Evolutionary conservation across 2,329 filamentous ascomycete species (phyloP).

Genomic region (Fusarium sp.): DNA sequence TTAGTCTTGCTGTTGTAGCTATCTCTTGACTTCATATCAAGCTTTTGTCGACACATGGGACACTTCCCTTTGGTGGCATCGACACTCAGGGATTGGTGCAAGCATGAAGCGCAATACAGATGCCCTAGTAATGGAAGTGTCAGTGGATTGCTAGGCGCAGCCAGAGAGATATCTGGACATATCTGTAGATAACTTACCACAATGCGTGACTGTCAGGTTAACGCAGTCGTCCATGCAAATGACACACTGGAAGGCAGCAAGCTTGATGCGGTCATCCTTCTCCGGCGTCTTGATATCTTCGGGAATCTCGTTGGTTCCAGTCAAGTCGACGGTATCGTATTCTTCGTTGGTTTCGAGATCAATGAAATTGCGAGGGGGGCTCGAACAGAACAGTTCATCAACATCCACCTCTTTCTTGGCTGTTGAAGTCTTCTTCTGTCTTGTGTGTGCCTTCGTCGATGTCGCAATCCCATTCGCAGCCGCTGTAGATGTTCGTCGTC

Average conservation of each 20-base stretch:
- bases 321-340: conserved; percentile 51
- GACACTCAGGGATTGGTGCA: conserved; percentile 69
- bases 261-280: conserved; percentile 61
- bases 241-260: conserved; percentile 70
- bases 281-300: conserved; percentile 57
- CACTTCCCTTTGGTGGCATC: conserved; percentile 67
- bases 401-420: conserved; percentile 34
- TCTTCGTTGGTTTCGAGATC: conserved; percentile 35
- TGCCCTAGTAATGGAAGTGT: conserved; percentile 61
- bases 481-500: conserved; percentile 39
- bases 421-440: conserved; percentile 10
- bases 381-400: conserved; percentile 47
- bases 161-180: background rate
- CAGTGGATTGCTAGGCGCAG: conserved; percentile 10
- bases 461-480: conserved; percentile 12
- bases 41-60: conserved; percentile 71
- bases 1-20: conserved; percentile 59
- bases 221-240: conserved; percentile 74
- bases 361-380: conserved; percentile 20
- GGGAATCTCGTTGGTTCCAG: conserved; percentile 57
- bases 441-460: conserved; percentile 14
- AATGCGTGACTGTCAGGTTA: conserved; percentile 71
- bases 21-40: conserved; percentile 60
- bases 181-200: conserved; percentile 63
- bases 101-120: conserved; percentile 71